phyloP scores from a whole-genome alignment of 306 rosid genomes.

The Abrus precatorius region DNA sequence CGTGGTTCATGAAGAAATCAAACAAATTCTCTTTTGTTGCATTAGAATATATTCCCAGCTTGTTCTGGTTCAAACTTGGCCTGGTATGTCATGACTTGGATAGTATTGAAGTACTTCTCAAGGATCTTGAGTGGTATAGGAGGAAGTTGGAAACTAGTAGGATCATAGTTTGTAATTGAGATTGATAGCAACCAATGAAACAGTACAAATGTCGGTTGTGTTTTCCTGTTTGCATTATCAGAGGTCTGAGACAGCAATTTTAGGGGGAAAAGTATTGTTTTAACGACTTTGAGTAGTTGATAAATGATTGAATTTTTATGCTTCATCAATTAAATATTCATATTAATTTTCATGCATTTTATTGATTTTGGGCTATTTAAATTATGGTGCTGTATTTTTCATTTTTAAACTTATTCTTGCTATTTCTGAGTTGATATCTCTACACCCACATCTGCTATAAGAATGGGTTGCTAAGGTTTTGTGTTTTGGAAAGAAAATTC shows the following conservation, averaged over 20 bases:
- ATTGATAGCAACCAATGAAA: background rate
- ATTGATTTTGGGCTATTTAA: background rate
- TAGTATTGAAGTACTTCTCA: conserved; percentile 4
- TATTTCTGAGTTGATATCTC: conserved; percentile 11
- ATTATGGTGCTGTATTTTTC: background rate
- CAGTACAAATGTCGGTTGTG: background rate
- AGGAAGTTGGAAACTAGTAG: background rate
- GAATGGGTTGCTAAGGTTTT: conserved; percentile 9
- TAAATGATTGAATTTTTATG: background rate
- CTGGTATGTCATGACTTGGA: background rate
- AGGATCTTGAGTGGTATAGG: conserved; percentile 6
- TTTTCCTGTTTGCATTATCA: background rate
- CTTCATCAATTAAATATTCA: background rate
- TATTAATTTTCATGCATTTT: background rate
- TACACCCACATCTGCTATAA: background rate
- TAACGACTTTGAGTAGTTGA: background rate
- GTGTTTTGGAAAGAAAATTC: background rate
- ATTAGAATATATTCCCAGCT: background rate
- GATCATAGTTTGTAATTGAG: background rate
- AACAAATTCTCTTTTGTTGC: background rate
- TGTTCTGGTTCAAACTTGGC: background rate
- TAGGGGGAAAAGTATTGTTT: background rate
- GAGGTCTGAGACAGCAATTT: background rate
- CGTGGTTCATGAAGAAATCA: conserved; percentile 5
- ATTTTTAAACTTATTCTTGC: conserved; percentile 1